Base-by-base conservation (phyloP, 768 basidiomycete genomes). In the Rossbeevera mucosa region DNA sequence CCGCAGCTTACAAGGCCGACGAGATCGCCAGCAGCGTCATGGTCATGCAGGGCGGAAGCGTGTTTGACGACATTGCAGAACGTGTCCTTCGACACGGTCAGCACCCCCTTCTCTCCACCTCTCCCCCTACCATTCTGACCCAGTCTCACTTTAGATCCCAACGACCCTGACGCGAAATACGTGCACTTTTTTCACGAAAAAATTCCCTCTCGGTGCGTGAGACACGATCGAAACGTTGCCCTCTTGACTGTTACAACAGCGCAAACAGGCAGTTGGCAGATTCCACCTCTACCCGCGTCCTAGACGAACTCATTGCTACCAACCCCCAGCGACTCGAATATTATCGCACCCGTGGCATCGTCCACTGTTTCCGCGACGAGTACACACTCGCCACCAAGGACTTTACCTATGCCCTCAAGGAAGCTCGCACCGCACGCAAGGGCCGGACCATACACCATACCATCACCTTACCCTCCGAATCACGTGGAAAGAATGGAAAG, bases 121-220 rank as follows among this genome's bases (percentile, higher is more conserved):
- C 48, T 29, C 36, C 29, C 14, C 25, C 14, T 14, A 47, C 29
- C 14, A 38, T 18, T 7, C 4, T 38, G 18, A 38, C 36, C 8
- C 36, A 8, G n/a, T 4, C 8, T 4, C 4, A 36, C 9, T 18
- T 38, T 53, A 91, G 91, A 93, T 65, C 88, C 89, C 0, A 73
- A 77, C 56, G 86, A 93, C 58, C 59, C 78, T 8, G 88, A 93
- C 59, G 91, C 91, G 12, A 82, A 79, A 74, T 93, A 94, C 65
- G 91, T 94, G 2, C 86, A 93, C 62, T 94, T 94, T 66, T 94
- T 94, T 71, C 92, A 94, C 60, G 91, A 94, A 64, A 94, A 92
- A 72, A 94, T 94, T 58, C 92, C 92, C 20, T 94, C 92, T 50
- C 79, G 91, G 91, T 93, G 55, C 54, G 78, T 72, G 44, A n/a